A percentile compares a stretch with the other conserved stretches of the same genome.
These are phyloP conservation scores for Tricholoma hemisulphureum DNA, from an alignment of 768 basidiomycete genomes.

Conservation along the genomic window DNA sequence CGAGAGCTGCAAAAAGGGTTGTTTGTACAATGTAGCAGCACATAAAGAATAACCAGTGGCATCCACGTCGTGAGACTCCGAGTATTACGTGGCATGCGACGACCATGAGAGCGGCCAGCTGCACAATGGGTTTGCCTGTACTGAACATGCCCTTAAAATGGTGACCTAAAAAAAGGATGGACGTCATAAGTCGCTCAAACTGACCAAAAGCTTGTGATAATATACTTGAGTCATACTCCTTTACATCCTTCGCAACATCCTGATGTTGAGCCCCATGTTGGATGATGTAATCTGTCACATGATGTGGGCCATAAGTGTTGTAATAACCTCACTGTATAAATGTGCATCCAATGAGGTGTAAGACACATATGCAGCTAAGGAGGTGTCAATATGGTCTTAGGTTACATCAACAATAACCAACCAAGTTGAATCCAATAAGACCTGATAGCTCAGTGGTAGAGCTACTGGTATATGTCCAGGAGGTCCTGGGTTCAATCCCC, in stretches of 20 bases:
- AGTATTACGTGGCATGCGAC: conserved; percentile 8
- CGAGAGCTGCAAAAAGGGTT: not conserved
- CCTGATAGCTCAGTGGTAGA: too few species aligned
- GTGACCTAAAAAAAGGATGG: not conserved
- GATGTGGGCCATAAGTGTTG: too few species aligned
- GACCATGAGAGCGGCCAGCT: conserved; percentile 10
- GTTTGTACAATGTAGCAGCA: conserved; percentile 6
- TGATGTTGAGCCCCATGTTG: not conserved
- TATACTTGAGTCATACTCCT: not conserved
- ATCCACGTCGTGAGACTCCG: conserved; percentile 9
- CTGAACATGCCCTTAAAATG: not conserved
- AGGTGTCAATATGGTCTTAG: too few species aligned
- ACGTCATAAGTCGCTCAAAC: not conserved
- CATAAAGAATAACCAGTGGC: conserved; percentile 15
- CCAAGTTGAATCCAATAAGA: too few species aligned
- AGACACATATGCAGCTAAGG: too few species aligned
- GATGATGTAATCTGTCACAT: too few species aligned
- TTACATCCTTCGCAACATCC: not conserved
- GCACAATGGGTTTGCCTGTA: not conserved
- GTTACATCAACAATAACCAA: too few species aligned
- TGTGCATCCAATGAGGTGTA: too few species aligned
- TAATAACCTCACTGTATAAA: too few species aligned
- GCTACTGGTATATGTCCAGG: too few species aligned
- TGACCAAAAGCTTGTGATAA: not conserved
- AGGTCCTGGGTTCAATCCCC: too few species aligned